A percentile compares a stretch with the other conserved stretches of the same genome.
Evolutionary conservation across 805 yeast genomes (phyloP).

Genomic region (Suhomyces faveliae): DNA sequence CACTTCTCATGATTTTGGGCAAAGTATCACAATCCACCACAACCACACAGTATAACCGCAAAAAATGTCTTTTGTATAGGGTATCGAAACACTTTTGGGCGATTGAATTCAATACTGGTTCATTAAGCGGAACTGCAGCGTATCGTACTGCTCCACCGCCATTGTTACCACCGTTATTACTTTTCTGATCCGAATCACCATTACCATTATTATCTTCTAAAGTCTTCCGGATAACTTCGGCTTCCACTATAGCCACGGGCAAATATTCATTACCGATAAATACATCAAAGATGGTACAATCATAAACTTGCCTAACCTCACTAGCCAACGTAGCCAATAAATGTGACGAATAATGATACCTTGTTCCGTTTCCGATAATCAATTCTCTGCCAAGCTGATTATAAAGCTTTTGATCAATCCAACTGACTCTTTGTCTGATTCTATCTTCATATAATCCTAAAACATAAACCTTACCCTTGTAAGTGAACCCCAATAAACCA

Average conservation of each 20-base stretch:
- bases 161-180: neutral
- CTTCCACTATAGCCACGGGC: conserved; percentile 83
- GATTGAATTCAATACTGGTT: conserved; percentile 41
- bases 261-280: conserved; percentile 75
- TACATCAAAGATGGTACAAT: conserved; percentile 89
- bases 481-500: conserved; percentile 85
- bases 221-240: conserved; percentile 44
- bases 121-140: conserved; percentile 42
- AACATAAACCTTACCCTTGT: conserved; percentile 82
- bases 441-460: conserved; percentile 91
- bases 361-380: conserved; percentile 38
- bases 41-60: conserved; percentile 77
- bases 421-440: conserved; percentile 70
- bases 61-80: conserved; percentile 53
- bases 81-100: conserved; percentile 46
- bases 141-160: conserved; percentile 6
- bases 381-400: conserved; percentile 27
- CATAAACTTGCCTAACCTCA: conserved; percentile 76
- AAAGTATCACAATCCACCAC: conserved; percentile 77
- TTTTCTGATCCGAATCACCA: conserved; percentile 12
- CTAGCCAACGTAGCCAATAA: conserved; percentile 80
- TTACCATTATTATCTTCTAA: conserved; percentile 26
- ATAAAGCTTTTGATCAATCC: conserved; percentile 53
- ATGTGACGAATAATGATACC: conserved; percentile 85
- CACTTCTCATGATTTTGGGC: conserved; percentile 81